These are phyloP conservation scores for Saturnispora hagleri DNA, from an alignment of 805 yeast genomes.

Conservation along the genomic window DNA sequence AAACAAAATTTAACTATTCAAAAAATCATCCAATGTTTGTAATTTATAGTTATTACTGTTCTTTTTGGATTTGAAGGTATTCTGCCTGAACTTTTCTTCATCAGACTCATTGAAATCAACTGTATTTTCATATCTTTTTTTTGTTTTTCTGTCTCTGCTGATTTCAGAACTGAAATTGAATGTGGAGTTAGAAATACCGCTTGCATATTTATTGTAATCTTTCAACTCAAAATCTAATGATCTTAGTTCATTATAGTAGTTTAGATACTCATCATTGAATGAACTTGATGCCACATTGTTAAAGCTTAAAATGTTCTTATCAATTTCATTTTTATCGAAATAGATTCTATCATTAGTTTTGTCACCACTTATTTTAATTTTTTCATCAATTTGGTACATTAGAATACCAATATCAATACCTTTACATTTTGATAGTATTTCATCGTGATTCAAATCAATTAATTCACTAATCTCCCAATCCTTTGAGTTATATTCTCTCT, in stretches of 20 bases:
- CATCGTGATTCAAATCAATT: constrained; percentile 9
- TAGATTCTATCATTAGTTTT: background rate
- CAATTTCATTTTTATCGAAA: background rate
- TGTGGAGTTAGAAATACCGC: constrained; percentile 14
- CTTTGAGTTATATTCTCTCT: constrained; percentile 11
- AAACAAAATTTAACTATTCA: constrained; percentile 20
- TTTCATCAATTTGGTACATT: constrained; percentile 20
- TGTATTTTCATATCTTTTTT: background rate
- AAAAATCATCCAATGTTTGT: constrained; percentile 83
- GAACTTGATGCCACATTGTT: constrained; percentile 12
- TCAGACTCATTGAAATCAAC: background rate
- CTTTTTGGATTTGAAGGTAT: background rate
- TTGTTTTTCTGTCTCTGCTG: background rate
- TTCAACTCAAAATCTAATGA: constrained; percentile 29
- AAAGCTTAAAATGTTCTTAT: constrained; percentile 7
- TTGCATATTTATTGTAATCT: constrained; percentile 30
- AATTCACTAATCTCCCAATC: constrained; percentile 15
- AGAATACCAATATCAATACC: constrained; percentile 24
- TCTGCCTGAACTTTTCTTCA: background rate
- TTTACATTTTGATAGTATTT: constrained; percentile 8
- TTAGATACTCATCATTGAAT: constrained; percentile 18
- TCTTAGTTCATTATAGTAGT: constrained; percentile 24
- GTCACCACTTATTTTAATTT: constrained; percentile 12
- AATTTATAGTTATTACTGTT: constrained; percentile 35
- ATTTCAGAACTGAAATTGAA: background rate